Conservation (phyloP, 1,139 yeast genomes). For the Nakaseomyces bracarensis region DNA sequence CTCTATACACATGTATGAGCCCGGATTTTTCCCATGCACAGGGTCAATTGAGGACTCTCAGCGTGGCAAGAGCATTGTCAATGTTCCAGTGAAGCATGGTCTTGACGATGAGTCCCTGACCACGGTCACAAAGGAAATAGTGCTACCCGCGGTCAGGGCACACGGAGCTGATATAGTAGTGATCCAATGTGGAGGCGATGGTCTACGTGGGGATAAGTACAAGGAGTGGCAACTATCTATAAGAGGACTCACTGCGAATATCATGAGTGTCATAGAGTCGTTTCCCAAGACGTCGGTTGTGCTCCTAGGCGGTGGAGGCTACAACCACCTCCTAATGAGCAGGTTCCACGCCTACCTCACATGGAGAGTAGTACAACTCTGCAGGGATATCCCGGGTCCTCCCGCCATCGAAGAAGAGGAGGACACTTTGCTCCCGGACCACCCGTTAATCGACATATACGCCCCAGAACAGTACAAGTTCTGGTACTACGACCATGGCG, state of each 20-base stretch:
- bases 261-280: slow-evolving; percentile 33
- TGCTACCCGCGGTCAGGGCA: slow-evolving; percentile 37
- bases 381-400: slow-evolving; percentile 3
- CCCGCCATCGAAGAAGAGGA: slow-evolving; percentile 8
- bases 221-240: slow-evolving; percentile 64
- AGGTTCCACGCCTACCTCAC: slow-evolving; percentile 59
- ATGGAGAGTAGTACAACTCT: slow-evolving; percentile 27
- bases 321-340: slow-evolving; percentile 54
- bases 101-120: slow-evolving; percentile 40
- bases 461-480: slow-evolving; percentile 43
- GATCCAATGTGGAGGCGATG: slow-evolving; percentile 68
- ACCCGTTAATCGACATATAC: slow-evolving; percentile 39
- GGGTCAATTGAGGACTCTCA: slow-evolving; percentile 40
- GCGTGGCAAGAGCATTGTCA: slow-evolving; percentile 36
- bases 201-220: slow-evolving; percentile 49
- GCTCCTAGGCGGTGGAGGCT: slow-evolving; percentile 74
- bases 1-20: slow-evolving; percentile 55
- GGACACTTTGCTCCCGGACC: slow-evolving; percentile 47
- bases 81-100: slow-evolving; percentile 54
- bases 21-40: slow-evolving; percentile 70
- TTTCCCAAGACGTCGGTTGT: slow-evolving; percentile 35
- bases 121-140: slow-evolving; percentile 36
- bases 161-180: slow-evolving; percentile 48
- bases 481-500: slow-evolving; percentile 37
- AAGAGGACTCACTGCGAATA: slow-evolving; percentile 38